Conservation (phyloP, 495 filamentous ascomycete species). For the Podospora appendiculata region DNA sequence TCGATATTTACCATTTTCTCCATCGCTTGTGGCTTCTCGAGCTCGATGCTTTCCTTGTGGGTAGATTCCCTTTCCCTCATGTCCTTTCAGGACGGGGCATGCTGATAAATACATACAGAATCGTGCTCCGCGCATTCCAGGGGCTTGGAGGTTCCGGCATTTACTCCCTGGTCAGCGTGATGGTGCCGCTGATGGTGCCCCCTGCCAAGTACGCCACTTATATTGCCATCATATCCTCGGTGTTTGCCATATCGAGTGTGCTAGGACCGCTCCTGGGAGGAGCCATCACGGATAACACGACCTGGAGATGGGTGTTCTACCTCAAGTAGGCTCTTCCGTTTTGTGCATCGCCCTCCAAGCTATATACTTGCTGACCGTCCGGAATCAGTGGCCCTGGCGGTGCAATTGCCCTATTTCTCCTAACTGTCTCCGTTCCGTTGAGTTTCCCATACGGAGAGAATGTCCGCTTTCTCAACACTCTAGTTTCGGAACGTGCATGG, state of each 20-base stretch:
- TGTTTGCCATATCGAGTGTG: constrained; percentile 36
- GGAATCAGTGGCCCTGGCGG: constrained; percentile 21
- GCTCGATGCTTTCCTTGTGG: constrained; percentile 40
- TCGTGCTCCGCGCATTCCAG: constrained; percentile 47
- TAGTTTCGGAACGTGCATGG: background rate
- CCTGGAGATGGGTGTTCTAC: constrained; percentile 34
- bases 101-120: constrained; percentile 20
- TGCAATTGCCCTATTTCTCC: constrained; percentile 12
- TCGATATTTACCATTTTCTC: constrained; percentile 45
- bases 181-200: constrained; percentile 40
- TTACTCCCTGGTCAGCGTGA: constrained; percentile 42
- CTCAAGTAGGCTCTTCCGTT: constrained; percentile 22
- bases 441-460: background rate
- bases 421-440: constrained; percentile 24
- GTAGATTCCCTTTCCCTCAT: constrained; percentile 3
- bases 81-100: background rate
- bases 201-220: constrained; percentile 34
- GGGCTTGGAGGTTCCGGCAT: constrained; percentile 48
- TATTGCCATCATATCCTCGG: constrained; percentile 38
- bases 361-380: background rate
- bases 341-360: too few species aligned
- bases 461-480: background rate
- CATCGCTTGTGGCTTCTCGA: constrained; percentile 40
- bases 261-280: constrained; percentile 40
- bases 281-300: constrained; percentile 22